Conservation (phyloP, 2,329 filamentous ascomycete genomes). For the Thelonectria blattea region DNA sequence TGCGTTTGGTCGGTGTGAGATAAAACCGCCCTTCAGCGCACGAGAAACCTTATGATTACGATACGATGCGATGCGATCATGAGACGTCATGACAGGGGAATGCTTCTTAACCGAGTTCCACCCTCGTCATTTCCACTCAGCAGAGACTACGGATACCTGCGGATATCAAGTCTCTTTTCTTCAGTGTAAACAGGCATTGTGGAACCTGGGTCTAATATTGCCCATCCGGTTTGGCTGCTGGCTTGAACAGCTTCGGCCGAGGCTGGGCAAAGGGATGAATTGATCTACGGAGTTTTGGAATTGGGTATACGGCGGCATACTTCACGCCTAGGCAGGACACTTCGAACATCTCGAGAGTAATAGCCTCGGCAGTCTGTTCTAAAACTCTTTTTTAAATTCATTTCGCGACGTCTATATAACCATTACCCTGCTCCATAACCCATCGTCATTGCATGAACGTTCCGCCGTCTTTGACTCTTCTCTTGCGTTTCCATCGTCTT, state of each 20-base stretch:
- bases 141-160: neutral
- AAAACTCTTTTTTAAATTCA: conserved; percentile 37
- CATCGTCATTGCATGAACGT: conserved; percentile 38
- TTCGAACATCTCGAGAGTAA: neutral
- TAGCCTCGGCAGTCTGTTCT: conserved; percentile 24
- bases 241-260: neutral
- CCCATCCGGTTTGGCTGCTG: neutral
- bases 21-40: conserved; percentile 10
- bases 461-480: conserved; percentile 24
- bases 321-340: neutral
- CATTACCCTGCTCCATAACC: conserved; percentile 36
- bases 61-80: conserved; percentile 27
- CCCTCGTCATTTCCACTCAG: conserved; percentile 1
- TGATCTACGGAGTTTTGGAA: conserved; percentile 17
- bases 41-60: conserved; percentile 34
- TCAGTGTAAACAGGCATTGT: neutral
- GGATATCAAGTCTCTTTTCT: neutral
- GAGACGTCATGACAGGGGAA: conserved; percentile 26
- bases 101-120: neutral
- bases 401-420: conserved; percentile 37
- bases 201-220: conserved; percentile 5
- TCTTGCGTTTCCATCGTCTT: conserved; percentile 25
- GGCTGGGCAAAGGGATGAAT: neutral
- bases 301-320: neutral
- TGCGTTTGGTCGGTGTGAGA: neutral